These are phyloP conservation scores for Taphrina communis DNA, from an alignment of 1,139 yeast species.

Conservation along the genomic window DNA sequence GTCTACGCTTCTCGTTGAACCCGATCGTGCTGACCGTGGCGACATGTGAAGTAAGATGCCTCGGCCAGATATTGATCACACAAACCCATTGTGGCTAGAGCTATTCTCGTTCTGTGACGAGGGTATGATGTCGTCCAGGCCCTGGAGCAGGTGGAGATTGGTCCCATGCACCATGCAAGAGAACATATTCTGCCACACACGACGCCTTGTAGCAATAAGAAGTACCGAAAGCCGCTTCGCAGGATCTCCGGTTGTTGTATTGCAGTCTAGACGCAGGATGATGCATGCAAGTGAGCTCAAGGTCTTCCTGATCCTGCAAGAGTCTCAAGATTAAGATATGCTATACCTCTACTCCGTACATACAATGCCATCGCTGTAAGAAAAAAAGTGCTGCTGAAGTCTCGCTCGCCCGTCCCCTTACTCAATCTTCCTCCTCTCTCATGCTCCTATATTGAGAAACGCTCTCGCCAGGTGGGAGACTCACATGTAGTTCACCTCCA, in stretches of 20 bases:
- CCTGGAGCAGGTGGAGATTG: no score
- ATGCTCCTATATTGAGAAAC: constrained; percentile 4
- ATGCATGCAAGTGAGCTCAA: background rate
- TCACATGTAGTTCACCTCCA: constrained; percentile 20
- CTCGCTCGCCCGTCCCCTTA: no score
- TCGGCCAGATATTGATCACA: background rate
- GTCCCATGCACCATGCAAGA: no score
- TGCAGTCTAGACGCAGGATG: background rate
- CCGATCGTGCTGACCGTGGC: no score
- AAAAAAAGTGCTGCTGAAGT: background rate
- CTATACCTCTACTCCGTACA: background rate
- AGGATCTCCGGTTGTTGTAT: no score
- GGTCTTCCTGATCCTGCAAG: no score
- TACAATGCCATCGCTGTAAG: background rate
- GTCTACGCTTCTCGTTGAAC: background rate
- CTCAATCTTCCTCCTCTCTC: constrained; percentile 21
- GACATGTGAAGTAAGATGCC: background rate
- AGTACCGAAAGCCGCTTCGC: no score
- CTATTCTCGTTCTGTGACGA: no score
- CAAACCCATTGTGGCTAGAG: no score
- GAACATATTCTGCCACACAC: no score
- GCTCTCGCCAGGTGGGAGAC: constrained; percentile 26
- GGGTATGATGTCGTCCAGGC: no score
- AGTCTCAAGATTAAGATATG: background rate
- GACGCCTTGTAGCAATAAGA: no score